phyloP scores from a whole-genome alignment of 305 asterid genomes.

The Rubia tinctorum region DNA sequence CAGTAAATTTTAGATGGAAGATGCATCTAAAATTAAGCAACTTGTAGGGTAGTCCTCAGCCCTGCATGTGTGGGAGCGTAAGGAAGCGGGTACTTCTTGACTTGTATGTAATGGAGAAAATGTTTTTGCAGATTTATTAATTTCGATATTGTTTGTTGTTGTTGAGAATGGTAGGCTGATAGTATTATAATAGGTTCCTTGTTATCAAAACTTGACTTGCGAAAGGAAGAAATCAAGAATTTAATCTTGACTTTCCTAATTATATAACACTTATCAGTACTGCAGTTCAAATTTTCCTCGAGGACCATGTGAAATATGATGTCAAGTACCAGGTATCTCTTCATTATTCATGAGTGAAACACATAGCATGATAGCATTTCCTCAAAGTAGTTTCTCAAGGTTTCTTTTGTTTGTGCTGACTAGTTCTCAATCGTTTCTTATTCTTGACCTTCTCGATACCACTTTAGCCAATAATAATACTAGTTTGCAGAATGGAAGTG shows the following conservation, averaged over 20 bases:
- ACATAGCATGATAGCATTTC: neutral
- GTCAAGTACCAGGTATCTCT: slow-evolving; percentile 61
- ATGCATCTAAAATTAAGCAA: slow-evolving; percentile 79
- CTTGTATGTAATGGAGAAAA: too few relatives aligned
- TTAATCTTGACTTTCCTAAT: neutral
- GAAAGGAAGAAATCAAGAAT: too few relatives aligned
- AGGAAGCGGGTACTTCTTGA: too few relatives aligned
- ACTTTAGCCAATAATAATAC: slow-evolving; percentile 70
- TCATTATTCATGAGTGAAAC: neutral
- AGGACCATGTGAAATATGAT: slow-evolving; percentile 82
- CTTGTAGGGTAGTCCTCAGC: too few relatives aligned
- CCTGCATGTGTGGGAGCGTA: too few relatives aligned
- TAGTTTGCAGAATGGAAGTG: neutral
- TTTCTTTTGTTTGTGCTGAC: slow-evolving; percentile 43
- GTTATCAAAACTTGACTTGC: too few relatives aligned
- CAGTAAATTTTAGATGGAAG: slow-evolving; percentile 91
- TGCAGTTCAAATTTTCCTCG: slow-evolving; percentile 92
- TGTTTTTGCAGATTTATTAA: too few relatives aligned
- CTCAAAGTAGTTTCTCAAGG: neutral
- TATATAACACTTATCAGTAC: neutral
- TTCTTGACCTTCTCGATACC: slow-evolving; percentile 78
- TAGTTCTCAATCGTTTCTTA: slow-evolving; percentile 92
- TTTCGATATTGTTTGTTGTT: too few relatives aligned
- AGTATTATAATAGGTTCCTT: too few relatives aligned
- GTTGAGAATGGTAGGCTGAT: too few relatives aligned